A percentile compares a stretch with the other conserved stretches of the same genome.
phyloP scores from a whole-genome alignment of 192 early-diverging fungal species.

The Bifiguratus adelaidae region DNA sequence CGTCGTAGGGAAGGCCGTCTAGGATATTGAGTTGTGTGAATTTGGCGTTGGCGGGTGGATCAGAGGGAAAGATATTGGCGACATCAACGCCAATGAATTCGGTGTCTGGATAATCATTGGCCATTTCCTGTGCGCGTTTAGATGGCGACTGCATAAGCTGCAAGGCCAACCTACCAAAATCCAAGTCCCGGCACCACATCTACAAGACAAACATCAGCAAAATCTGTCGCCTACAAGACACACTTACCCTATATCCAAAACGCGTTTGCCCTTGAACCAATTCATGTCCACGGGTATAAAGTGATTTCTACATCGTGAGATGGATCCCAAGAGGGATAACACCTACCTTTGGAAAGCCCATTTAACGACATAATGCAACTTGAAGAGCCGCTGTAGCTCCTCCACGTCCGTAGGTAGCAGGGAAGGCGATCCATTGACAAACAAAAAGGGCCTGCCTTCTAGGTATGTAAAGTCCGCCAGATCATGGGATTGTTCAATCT shows the following conservation, averaged over 20 bases:
- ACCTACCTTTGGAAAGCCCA: neutral
- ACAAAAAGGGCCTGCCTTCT: neutral
- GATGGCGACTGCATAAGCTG: no score
- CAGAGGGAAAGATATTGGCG: conserved; percentile 3
- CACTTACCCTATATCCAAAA: no score
- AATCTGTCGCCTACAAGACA: no score
- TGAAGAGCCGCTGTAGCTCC: neutral
- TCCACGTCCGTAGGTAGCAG: neutral
- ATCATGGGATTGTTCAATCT: no score
- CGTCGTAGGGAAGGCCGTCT: conserved; percentile 21
- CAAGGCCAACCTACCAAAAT: no score
- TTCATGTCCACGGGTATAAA: no score
- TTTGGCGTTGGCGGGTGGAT: conserved; percentile 1
- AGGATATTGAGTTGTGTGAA: conserved; percentile 20
- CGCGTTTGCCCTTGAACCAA: no score
- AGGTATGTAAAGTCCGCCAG: neutral
- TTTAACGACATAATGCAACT: neutral
- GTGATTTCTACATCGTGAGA: no score
- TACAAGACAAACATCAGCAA: no score
- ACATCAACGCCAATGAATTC: conserved; percentile 5
- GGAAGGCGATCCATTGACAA: neutral
- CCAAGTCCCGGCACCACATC: no score
- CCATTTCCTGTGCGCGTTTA: no score
- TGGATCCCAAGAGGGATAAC: no score
- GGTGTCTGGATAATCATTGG: conserved; percentile 1